These are phyloP conservation scores for Psilocybe tampanensis DNA, from an alignment of 768 basidiomycete species.

Conservation along the genomic window DNA sequence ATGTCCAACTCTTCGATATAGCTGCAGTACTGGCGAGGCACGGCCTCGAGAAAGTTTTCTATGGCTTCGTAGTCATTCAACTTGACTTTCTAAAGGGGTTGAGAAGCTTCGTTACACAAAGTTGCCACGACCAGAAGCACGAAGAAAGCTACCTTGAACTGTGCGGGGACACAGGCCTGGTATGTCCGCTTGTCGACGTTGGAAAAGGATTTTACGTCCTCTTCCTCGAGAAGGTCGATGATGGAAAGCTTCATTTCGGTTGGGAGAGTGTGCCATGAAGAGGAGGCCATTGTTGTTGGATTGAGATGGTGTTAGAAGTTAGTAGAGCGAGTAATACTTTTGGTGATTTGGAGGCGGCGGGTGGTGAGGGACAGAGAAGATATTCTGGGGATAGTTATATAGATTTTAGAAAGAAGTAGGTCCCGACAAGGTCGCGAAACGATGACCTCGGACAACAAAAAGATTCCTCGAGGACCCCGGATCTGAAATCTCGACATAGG, in stretches of 20 bases:
- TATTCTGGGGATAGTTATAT: slow-evolving; percentile 4
- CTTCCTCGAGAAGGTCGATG: slow-evolving; percentile 46
- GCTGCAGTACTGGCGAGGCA: slow-evolving; percentile 54
- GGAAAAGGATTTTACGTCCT: slow-evolving; percentile 50
- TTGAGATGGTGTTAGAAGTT: slow-evolving; percentile 14
- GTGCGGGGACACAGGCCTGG: slow-evolving; percentile 53
- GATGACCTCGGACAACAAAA: slow-evolving; percentile 11
- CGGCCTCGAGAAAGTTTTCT: slow-evolving; percentile 52
- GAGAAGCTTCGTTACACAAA: slow-evolving; percentile 11
- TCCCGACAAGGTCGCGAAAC: slow-evolving; percentile 16
- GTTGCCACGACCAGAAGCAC: slow-evolving; percentile 6
- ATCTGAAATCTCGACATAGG: not conserved
- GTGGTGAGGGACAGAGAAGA: not conserved
- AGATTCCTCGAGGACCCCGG: not conserved
- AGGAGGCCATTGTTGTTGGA: slow-evolving; percentile 20
- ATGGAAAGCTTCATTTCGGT: slow-evolving; percentile 66
- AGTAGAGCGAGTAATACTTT: not conserved
- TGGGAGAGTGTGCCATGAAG: slow-evolving; percentile 61
- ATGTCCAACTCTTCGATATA: slow-evolving; percentile 58
- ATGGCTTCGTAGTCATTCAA: slow-evolving; percentile 50
- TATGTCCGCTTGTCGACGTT: slow-evolving; percentile 52
- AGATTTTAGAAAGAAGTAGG: slow-evolving; percentile 3
- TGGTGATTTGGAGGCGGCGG: not conserved
- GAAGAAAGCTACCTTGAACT: slow-evolving; percentile 53
- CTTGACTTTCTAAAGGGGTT: slow-evolving; percentile 44